phyloP scores from a whole-genome alignment of 2,329 filamentous ascomycete genomes.

The Dichotomopilus funicola region DNA sequence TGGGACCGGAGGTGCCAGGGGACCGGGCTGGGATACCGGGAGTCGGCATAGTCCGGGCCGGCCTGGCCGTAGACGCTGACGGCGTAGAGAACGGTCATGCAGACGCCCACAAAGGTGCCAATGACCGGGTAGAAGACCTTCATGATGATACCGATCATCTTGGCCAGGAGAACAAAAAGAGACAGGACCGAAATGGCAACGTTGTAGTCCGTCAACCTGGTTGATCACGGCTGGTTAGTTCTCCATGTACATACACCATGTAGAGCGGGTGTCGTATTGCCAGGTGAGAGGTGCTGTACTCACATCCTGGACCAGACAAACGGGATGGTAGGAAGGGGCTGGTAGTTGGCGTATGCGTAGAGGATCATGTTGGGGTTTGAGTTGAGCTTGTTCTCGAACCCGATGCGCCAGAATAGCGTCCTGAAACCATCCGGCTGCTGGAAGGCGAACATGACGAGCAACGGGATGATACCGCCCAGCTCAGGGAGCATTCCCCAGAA shows the following conservation, averaged over 20 bases:
- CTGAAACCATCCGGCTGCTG: slow-evolving; percentile 68
- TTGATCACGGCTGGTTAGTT: neutral
- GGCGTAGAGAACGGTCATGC: slow-evolving; percentile 56
- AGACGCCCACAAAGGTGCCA: slow-evolving; percentile 50
- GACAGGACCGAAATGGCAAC: slow-evolving; percentile 69
- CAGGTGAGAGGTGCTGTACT: slow-evolving; percentile 28
- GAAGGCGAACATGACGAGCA: slow-evolving; percentile 65
- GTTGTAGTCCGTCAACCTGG: slow-evolving; percentile 67
- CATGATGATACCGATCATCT: slow-evolving; percentile 63
- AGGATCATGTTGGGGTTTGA: slow-evolving; percentile 63
- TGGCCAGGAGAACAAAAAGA: slow-evolving; percentile 68
- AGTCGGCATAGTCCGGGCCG: slow-evolving; percentile 65
- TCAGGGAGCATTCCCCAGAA: slow-evolving; percentile 61
- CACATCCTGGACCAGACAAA: slow-evolving; percentile 69
- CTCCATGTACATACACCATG: too few species aligned
- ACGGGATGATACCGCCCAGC: slow-evolving; percentile 56
- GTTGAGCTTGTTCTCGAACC: slow-evolving; percentile 65
- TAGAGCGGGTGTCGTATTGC: too few species aligned
- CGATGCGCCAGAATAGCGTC: slow-evolving; percentile 66
- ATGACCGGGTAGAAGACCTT: slow-evolving; percentile 63
- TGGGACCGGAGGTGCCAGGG: slow-evolving; percentile 68
- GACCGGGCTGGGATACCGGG: slow-evolving; percentile 51
- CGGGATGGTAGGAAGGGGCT: slow-evolving; percentile 53
- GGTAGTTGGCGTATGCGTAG: slow-evolving; percentile 68
- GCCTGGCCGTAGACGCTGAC: slow-evolving; percentile 65